These are phyloP conservation scores for Naganishia vaughanmartiniae DNA, from an alignment of 768 basidiomycete genomes.

Conservation along the genomic window DNA sequence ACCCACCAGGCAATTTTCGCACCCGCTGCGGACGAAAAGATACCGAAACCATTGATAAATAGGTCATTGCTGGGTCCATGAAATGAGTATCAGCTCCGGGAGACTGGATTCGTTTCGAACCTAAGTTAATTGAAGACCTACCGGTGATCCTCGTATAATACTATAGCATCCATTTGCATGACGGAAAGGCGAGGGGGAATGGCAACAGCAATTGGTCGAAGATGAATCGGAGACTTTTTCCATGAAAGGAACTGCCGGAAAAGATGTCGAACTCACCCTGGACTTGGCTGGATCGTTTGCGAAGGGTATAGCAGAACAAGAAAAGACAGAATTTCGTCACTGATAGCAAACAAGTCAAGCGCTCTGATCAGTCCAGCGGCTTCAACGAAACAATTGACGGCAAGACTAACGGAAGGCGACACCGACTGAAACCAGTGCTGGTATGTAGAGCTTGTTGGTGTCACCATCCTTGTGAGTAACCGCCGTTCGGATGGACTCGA, in stretches of 20 bases:
- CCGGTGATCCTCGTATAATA: constrained; percentile 19
- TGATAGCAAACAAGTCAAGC: constrained; percentile 45
- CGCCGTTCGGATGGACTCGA: constrained; percentile 76
- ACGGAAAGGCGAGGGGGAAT: neutral
- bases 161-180: neutral
- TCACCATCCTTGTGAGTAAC: constrained; percentile 60
- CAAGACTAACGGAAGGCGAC: constrained; percentile 66
- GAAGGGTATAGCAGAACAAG: constrained; percentile 76
- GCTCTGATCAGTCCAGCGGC: constrained; percentile 7
- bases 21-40: constrained; percentile 53
- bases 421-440: constrained; percentile 77
- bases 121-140: neutral
- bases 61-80: neutral
- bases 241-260: neutral
- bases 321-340: constrained; percentile 83
- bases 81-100: neutral
- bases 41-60: constrained; percentile 45
- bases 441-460: constrained; percentile 68
- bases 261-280: constrained; percentile 77
- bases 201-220: neutral
- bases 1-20: constrained; percentile 54
- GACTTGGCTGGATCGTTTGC: constrained; percentile 83
- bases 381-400: neutral
- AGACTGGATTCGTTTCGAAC: neutral
- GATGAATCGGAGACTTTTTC: neutral